phyloP scores from a whole-genome alignment of 768 basidiomycete species.

The Tulasnella calospora region DNA sequence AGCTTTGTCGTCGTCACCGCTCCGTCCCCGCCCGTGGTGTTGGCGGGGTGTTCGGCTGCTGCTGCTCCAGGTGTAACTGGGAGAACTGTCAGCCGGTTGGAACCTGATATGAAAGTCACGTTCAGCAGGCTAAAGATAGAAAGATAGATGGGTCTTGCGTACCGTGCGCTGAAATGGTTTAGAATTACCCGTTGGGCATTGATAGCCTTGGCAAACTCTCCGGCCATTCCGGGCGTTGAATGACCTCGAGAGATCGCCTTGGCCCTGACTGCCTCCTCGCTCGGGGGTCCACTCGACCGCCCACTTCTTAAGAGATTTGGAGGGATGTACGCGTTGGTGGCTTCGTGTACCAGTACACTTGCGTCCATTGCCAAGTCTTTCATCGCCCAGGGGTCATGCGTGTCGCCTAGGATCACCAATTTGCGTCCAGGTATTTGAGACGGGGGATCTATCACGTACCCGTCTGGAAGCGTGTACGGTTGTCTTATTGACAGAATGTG shows the following conservation, averaged over 20 bases:
- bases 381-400: constrained; percentile 55
- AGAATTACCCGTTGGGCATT: constrained; percentile 59
- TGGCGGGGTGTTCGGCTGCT: neutral
- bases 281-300: constrained; percentile 29
- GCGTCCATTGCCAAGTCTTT: constrained; percentile 60
- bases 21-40: neutral
- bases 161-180: constrained; percentile 76
- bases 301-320: constrained; percentile 43
- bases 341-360: constrained; percentile 79
- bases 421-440: constrained; percentile 51
- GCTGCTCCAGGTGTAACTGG: neutral
- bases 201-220: constrained; percentile 60
- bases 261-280: constrained; percentile 49
- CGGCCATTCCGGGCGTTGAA: constrained; percentile 74
- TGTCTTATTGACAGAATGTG: constrained; percentile 29
- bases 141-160: constrained; percentile 28
- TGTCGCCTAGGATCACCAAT: constrained; percentile 74
- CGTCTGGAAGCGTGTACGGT: constrained; percentile 35
- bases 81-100: neutral
- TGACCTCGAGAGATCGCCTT: constrained; percentile 66
- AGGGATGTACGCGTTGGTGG: constrained; percentile 71
- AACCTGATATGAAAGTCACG: neutral
- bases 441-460: constrained; percentile 33
- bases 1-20: constrained; percentile 5
- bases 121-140: neutral